Evolutionary conservation across 2,329 filamentous ascomycete genomes (phyloP).

Genomic region (Pseudogymnoascus sp.): DNA sequence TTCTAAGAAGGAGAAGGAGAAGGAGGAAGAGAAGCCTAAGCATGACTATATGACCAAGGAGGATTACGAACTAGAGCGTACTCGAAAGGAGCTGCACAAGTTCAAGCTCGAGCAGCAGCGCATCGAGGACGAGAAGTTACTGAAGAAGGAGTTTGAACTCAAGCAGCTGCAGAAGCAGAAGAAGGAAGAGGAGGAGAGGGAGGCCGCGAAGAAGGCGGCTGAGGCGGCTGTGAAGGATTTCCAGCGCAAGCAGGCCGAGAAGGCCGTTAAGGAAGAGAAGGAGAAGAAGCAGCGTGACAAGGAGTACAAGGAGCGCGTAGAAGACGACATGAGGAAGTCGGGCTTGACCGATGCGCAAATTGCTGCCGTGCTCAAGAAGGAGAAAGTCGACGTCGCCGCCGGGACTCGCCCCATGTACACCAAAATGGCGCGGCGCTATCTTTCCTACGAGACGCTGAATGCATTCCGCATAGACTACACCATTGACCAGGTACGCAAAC

Average conservation of each 20-base stretch:
- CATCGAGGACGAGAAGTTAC: slow-evolving; percentile 42
- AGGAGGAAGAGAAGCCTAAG: not conserved
- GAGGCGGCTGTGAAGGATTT: slow-evolving; percentile 48
- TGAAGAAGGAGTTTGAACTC: slow-evolving; percentile 46
- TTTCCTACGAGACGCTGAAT: slow-evolving; percentile 55
- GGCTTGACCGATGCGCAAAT: slow-evolving; percentile 54
- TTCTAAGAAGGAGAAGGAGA: slow-evolving; percentile 23
- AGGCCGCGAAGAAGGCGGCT: slow-evolving; percentile 43
- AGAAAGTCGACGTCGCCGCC: slow-evolving; percentile 37
- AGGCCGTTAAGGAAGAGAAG: slow-evolving; percentile 31
- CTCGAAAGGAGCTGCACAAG: slow-evolving; percentile 37
- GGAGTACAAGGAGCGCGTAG: slow-evolving; percentile 41
- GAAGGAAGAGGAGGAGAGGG: slow-evolving; percentile 38
- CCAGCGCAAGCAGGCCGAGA: slow-evolving; percentile 29
- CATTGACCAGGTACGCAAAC: slow-evolving; percentile 42
- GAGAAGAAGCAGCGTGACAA: slow-evolving; percentile 29
- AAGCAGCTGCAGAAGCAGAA: slow-evolving; percentile 41
- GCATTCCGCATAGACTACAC: slow-evolving; percentile 51
- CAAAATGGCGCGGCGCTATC: slow-evolving; percentile 53
- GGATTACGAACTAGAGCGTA: slow-evolving; percentile 41
- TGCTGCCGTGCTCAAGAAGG: slow-evolving; percentile 50
- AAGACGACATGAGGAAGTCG: slow-evolving; percentile 51
- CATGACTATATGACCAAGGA: slow-evolving; percentile 33
- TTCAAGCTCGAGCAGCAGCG: slow-evolving; percentile 38
- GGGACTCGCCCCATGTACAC: slow-evolving; percentile 50